Evolutionary conservation across 306 rosid genomes (phyloP).

Genomic region (Medicago ruthenica): DNA sequence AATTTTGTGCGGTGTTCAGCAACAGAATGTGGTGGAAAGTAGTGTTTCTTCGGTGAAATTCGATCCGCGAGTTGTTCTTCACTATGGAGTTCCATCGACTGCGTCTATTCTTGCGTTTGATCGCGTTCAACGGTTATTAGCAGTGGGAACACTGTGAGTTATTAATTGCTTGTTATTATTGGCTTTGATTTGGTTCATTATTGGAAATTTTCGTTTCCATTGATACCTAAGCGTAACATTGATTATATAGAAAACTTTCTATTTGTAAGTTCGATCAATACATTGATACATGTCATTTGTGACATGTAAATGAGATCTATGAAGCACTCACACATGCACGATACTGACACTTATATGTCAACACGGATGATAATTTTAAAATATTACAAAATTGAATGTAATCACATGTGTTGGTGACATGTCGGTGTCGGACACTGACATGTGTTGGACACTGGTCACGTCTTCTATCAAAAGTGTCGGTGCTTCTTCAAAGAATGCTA

Average conservation of each 20-base stretch:
- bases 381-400: no score
- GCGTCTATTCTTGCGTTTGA: constrained; percentile 88
- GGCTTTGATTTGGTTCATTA: not conserved
- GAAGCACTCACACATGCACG: no score
- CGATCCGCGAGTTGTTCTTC: constrained; percentile 64
- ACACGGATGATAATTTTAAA: no score
- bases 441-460: no score
- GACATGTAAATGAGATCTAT: not conserved
- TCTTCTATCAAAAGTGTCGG: no score
- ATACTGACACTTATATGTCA: no score
- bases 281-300: not conserved
- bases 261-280: constrained; percentile 3
- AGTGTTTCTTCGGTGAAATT: constrained; percentile 50
- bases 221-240: constrained; percentile 24
- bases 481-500: not conserved
- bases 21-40: constrained; percentile 47
- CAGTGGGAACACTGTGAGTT: constrained; percentile 84
- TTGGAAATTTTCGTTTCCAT: constrained; percentile 32
- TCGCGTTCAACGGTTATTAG: constrained; percentile 69
- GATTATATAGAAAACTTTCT: not conserved
- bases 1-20: constrained; percentile 26
- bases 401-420: no score
- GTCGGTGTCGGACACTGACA: no score
- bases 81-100: constrained; percentile 82
- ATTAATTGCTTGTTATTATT: constrained; percentile 7